phyloP scores from a whole-genome alignment of 176 grass and related monocot genomes.

The Oryza longistaminata region DNA sequence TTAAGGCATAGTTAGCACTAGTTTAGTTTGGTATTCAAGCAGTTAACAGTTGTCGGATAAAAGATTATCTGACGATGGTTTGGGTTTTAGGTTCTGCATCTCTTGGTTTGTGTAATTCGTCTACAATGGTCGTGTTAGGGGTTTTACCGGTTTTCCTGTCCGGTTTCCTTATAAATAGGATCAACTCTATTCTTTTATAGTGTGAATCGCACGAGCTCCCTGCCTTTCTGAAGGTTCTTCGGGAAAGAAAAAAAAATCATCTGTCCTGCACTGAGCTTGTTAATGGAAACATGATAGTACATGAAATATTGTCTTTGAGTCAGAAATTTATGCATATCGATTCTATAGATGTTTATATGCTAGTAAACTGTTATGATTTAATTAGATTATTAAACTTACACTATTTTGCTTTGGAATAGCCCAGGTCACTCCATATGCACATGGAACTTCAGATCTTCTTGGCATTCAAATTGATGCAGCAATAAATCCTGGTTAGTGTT shows the following conservation, averaged over 20 bases:
- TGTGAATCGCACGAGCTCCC: too few species aligned
- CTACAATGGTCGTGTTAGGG: too few species aligned
- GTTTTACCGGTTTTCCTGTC: too few species aligned
- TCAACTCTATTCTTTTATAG: too few species aligned
- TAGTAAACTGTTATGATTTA: slow-evolving; percentile 25
- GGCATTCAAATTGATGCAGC: slow-evolving; percentile 99
- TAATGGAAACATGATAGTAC: not conserved
- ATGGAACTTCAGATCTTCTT: slow-evolving; percentile 95
- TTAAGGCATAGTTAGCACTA: slow-evolving; percentile 19
- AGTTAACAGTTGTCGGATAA: not conserved
- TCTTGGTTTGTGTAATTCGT: too few species aligned
- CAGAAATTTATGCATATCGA: not conserved
- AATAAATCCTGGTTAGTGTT: slow-evolving; percentile 82
- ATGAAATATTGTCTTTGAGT: slow-evolving; percentile 13
- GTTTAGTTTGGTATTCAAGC: slow-evolving; percentile 26
- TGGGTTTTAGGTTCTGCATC: too few species aligned
- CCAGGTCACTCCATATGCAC: slow-evolving; percentile 98
- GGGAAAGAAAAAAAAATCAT: not conserved
- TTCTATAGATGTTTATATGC: slow-evolving; percentile 16
- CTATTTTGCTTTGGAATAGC: slow-evolving; percentile 50
- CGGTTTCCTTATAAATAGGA: too few species aligned
- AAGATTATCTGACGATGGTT: too few species aligned
- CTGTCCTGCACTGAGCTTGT: slow-evolving; percentile 9
- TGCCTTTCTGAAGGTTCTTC: too few species aligned
- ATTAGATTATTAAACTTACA: slow-evolving; percentile 37